Percentiles rank a stretch among this genome's conserved stretches.
Evolutionary conservation across 495 filamentous ascomycete species (phyloP).

Genomic region (Daldinia vernicosa): DNA sequence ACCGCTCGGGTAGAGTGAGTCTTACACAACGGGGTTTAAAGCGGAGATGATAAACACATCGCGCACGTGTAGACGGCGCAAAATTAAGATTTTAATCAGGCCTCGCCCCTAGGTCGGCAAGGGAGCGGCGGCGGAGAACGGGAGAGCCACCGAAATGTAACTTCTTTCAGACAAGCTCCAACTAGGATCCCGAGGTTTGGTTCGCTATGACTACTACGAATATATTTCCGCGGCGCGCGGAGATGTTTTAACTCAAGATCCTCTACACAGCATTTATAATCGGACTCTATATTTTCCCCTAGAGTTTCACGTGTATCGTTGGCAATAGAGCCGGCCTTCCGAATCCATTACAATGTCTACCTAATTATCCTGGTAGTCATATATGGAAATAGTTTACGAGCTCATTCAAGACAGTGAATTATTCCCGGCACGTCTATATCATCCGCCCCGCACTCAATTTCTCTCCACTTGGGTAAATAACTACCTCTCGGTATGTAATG

Average conservation of each 20-base stretch:
- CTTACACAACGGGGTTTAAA: constrained; percentile 4
- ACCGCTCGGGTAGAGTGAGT: constrained; percentile 5
- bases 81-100: not conserved
- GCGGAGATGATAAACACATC: constrained; percentile 7
- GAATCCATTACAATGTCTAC: not conserved
- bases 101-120: constrained; percentile 6
- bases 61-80: not conserved
- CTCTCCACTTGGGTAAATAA: not conserved
- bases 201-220: constrained; percentile 8
- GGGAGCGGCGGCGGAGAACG: not conserved
- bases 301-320: not conserved
- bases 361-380: not conserved
- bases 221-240: not conserved
- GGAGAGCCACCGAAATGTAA: not conserved
- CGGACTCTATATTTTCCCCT: not conserved
- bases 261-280: not conserved
- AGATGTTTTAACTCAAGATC: not conserved
- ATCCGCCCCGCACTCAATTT: not conserved
- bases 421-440: not conserved
- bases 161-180: constrained; percentile 1
- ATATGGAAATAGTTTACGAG: not conserved
- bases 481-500: not conserved
- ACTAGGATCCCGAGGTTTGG: not conserved
- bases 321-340: not conserved
- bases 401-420: not conserved